Evolutionary conservation across 495 filamentous ascomycete genomes (phyloP).

Genomic region (Talaromyces ruber): DNA sequence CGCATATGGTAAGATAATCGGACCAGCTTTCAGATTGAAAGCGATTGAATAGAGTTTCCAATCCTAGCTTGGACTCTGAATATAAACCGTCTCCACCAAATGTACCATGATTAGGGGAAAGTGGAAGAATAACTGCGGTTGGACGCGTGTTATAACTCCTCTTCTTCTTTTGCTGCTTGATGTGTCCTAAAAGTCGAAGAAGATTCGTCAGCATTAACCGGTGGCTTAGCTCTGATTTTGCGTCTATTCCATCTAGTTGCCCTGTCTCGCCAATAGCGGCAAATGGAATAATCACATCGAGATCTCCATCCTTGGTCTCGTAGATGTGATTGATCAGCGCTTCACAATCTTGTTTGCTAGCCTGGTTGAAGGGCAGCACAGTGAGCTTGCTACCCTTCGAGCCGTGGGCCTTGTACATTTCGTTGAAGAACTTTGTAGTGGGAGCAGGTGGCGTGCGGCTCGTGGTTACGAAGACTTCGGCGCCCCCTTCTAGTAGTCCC

Average conservation of each 20-base stretch:
- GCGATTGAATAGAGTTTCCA: conserved; percentile 13
- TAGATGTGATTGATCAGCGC: conserved; percentile 94
- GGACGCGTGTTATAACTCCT: conserved; percentile 14
- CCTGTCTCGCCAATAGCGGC: conserved; percentile 61
- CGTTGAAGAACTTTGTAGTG: conserved; percentile 97
- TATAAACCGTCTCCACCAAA: conserved; percentile 20
- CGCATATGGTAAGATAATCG: conserved; percentile 13
- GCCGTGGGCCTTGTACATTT: conserved; percentile 91
- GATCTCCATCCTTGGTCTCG: conserved; percentile 90
- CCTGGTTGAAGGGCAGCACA: conserved; percentile 97
- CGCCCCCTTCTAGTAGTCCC: conserved; percentile 90
- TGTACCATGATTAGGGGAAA: conserved; percentile 19
- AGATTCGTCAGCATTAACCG: conserved; percentile 16
- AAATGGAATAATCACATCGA: conserved; percentile 92
- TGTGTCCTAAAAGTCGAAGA: conserved; percentile 11
- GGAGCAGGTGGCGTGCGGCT: conserved; percentile 82
- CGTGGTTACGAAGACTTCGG: conserved; percentile 91
- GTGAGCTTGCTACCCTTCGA: conserved; percentile 90
- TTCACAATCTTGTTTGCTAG: conserved; percentile 93
- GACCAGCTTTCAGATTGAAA: conserved; percentile 15
- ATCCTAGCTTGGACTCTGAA: conserved; percentile 17
- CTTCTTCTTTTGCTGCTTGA: conserved; percentile 5
- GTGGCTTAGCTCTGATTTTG: conserved; percentile 13
- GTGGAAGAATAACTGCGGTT: conserved; percentile 14
- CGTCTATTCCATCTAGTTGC: conserved; percentile 14